Evolutionary conservation across 1,139 yeast species (phyloP), one percentile per base, ranked within the genome.

Genomic region (Nakaseomyces glabratus): DNA sequence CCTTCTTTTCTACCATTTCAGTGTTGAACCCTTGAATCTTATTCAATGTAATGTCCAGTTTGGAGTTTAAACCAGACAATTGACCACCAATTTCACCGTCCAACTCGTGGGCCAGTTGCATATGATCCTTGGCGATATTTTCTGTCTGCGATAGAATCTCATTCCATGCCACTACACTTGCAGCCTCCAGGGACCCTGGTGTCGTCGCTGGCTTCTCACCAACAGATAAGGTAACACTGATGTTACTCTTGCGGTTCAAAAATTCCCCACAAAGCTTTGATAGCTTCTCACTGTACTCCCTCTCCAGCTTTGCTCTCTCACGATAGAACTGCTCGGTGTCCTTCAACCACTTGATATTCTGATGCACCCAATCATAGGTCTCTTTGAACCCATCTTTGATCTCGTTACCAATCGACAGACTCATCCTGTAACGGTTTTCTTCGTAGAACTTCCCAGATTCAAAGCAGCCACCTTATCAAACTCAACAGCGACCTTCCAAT

Each of bases 111-210:
- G 81, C 68, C 33, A 88, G 67, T 32, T 68, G 60, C 22, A 60
- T 56, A 48, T 75, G 76, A 50, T 84, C 94, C 35, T 69, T 73
- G 19, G 95, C 81, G 31, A 84, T 71, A 19, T 70, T 66, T 55
- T 88, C 96, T 0, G 96, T 84, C 53, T 85, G 93, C 4, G 84
- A 71, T 42, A 90, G 66, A 10, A 90, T 73, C 46, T 85, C 94
- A 32, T 76, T 82, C 98, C 98, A 90, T 4, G 94, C 74, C n/a
- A 85, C 95, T 45, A 88, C 62, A n/a, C 85, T 71, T 0, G 96
- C 95, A 44, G 84, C 73, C 53, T 93, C 98, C 35, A 90, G 64
- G 0, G 96, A 86, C 0, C 99, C 98, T 0, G 98, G 97, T 0
- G 99, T 90, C 36, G 84, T 71, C 31, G 76, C 73, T 0, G 99